Base-by-base conservation (phyloP, 2,329 filamentous ascomycete species). In the Arthroderma sp. region DNA sequence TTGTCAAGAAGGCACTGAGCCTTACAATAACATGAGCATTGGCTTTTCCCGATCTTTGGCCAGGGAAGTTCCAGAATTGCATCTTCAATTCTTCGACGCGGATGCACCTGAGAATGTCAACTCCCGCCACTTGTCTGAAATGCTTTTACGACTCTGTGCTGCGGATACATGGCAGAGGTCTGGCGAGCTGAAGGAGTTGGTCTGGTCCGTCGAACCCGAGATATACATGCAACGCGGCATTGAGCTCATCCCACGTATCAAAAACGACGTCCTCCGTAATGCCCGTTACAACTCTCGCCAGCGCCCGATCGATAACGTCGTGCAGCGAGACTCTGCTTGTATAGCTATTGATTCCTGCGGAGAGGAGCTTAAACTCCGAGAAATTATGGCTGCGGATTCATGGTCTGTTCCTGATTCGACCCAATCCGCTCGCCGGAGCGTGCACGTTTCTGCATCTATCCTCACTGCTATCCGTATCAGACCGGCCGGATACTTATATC, bases 81-180 rank as follows among this genome's bases (percentile, higher is more conserved):
- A 39, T 0, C 4, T 56, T 1, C 57, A 61, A n/a, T 37, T 56
- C n/a, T 23, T 61, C 1, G 59, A 61, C 13, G 15, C 58, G 19
- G 19, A 56, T 9, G n/a, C 6, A 4, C 37, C 37, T 13, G 15
- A 41, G 8, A 6, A 4, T 17, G n/a, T 41, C 13, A 41, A 15
- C 17, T 3, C 38, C 4, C 3, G 2, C 15, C 3, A 3, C 3
- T 13, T 41, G 3, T 11, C 28, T 3, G 44, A 49, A 31, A 5
- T 4, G 2, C 9, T 49, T 4, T 2, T 49, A 1, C 19, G 44
- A 25, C 15, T 28, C 15, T 11, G 4, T 2, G 13, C 15, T 25
- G 4, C 6, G 3, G 21, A 11, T 2, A n/a, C 13, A 15, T 33
- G 23, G 51, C 2, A n/a, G 2, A 47, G 15, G 4, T 3, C 17